phyloP scores from a whole-genome alignment of 169 alveolate species.

The Theileria annulata region DNA sequence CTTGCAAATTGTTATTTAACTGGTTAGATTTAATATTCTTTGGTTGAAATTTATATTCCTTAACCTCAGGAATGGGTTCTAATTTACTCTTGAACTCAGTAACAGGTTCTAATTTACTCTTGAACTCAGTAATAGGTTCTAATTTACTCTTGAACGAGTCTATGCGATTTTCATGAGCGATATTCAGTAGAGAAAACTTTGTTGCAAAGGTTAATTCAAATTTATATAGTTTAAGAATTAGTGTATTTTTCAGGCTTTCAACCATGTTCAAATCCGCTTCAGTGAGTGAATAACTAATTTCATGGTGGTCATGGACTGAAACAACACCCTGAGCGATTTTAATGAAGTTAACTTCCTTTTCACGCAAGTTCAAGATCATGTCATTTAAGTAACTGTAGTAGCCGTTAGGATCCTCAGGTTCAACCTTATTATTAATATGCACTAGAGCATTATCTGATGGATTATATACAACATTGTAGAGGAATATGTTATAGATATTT shows the following conservation, averaged over 20 bases:
- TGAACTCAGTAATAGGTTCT: not conserved
- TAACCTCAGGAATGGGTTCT: too few relatives aligned
- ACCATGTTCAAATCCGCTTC: not conserved
- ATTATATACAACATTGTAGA: conserved; percentile 75
- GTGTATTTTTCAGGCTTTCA: not conserved
- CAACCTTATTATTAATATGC: conserved; percentile 30
- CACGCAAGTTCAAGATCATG: not conserved
- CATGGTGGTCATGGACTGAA: conserved; percentile 2
- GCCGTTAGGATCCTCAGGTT: not conserved
- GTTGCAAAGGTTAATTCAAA: too few relatives aligned
- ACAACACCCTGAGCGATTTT: conserved; percentile 16
- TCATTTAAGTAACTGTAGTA: conserved; percentile 6
- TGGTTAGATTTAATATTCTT: too few relatives aligned
- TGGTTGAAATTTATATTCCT: too few relatives aligned
- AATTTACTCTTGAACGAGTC: not conserved
- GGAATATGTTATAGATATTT: conserved; percentile 68
- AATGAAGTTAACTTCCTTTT: conserved; percentile 15
- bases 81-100: too few relatives aligned
- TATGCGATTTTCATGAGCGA: not conserved
- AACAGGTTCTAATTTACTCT: too few relatives aligned
- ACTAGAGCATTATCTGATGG: conserved; percentile 18
- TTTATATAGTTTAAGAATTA: not conserved
- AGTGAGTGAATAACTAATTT: conserved; percentile 1
- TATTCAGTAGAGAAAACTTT: too few relatives aligned
- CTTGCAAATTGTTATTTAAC: too few relatives aligned